A percentile compares a stretch with the other conserved stretches of the same genome.
Evolutionary conservation across 148 eudicot genomes (phyloP).

Genomic region (Vaccinium corymbosum): DNA sequence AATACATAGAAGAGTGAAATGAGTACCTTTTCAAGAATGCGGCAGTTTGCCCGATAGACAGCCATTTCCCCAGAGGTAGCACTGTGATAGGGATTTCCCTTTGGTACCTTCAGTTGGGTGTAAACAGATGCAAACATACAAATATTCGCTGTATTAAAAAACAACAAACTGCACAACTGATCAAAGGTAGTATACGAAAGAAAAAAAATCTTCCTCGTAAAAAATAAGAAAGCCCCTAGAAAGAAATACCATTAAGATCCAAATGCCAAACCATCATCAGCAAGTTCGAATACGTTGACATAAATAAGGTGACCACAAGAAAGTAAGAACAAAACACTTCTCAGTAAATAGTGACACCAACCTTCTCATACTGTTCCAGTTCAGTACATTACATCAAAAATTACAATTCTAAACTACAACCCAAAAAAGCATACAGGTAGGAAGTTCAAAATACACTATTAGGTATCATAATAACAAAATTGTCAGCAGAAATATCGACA

Average conservation of each 20-base stretch:
- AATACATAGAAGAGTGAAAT: neutral
- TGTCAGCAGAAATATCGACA: neutral
- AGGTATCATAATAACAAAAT: neutral
- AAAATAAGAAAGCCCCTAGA: neutral
- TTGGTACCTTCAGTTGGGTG: slow-evolving; percentile 62
- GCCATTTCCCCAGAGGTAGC: slow-evolving; percentile 98
- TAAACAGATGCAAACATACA: slow-evolving; percentile 5
- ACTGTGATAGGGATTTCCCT: slow-evolving; percentile 98
- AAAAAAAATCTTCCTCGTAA: neutral
- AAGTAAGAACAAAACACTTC: neutral
- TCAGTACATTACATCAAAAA: neutral
- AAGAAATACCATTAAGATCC: neutral
- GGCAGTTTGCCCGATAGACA: slow-evolving; percentile 81
- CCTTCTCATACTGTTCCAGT: neutral
- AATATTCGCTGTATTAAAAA: neutral
- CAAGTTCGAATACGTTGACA: slow-evolving; percentile 1
- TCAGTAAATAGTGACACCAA: neutral
- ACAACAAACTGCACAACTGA: neutral
- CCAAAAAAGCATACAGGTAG: neutral
- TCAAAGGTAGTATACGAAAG: neutral
- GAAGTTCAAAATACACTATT: neutral
- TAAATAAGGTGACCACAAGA: neutral
- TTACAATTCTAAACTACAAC: neutral
- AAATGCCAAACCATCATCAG: neutral
- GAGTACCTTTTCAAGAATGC: slow-evolving; percentile 69